These are phyloP conservation scores for Dryadomyces quercus-mongolicae DNA, from an alignment of 2,329 filamentous ascomycete genomes.

Conservation along the genomic window DNA sequence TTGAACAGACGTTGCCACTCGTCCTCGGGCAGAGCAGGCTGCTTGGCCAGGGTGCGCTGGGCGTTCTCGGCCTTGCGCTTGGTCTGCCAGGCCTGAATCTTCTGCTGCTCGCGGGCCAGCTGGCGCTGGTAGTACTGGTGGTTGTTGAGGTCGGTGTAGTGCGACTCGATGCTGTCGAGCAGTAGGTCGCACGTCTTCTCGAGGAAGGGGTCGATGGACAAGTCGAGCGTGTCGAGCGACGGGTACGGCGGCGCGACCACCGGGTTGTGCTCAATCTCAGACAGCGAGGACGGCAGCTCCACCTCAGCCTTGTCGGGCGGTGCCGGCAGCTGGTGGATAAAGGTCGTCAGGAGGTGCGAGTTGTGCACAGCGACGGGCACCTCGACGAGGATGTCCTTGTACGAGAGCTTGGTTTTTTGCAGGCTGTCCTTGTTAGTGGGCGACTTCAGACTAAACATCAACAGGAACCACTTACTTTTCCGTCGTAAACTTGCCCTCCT, in stretches of 20 bases:
- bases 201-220: constrained; percentile 92
- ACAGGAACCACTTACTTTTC: constrained; percentile 56
- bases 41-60: constrained; percentile 73
- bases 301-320: constrained; percentile 52
- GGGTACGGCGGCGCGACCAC: constrained; percentile 60
- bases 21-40: constrained; percentile 80
- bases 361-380: constrained; percentile 86
- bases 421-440: constrained; percentile 41
- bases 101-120: constrained; percentile 83
- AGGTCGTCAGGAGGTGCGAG: constrained; percentile 90
- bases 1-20: constrained; percentile 99
- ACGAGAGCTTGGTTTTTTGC: constrained; percentile 86
- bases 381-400: constrained; percentile 88
- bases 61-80: constrained; percentile 97
- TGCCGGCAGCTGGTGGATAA: constrained; percentile 80
- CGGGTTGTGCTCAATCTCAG: constrained; percentile 60
- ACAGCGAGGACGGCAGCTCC: constrained; percentile 65
- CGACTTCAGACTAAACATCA: not conserved
- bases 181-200: constrained; percentile 97
- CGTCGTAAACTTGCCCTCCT: constrained; percentile 95
- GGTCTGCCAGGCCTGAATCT: constrained; percentile 91
- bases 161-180: constrained; percentile 90
- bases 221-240: constrained; percentile 79
- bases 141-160: constrained; percentile 99
- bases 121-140: constrained; percentile 94